Evolutionary conservation across 2,329 filamentous ascomycete species (phyloP), one percentile per base, ranked within the genome.

Genomic region (Ceratocystis papillata): DNA sequence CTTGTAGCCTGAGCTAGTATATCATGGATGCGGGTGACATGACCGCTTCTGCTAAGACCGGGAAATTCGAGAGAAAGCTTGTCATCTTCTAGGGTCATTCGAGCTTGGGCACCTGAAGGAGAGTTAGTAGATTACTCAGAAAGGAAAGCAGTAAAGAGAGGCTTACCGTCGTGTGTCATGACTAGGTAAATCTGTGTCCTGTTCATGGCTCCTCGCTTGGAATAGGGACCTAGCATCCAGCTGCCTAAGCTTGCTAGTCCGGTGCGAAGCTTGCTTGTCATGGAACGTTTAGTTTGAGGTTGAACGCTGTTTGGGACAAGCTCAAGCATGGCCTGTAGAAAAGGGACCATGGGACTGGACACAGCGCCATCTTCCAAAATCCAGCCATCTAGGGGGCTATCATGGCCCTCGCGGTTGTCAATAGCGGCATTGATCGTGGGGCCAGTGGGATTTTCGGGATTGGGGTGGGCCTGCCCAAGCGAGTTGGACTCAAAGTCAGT

Each of bases 341-440:
- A 75, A 1, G 77, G 76, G 0, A 80, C 77, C 8, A 87, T 75
- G 0, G 83, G 82, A 44, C 79, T 76, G 0, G 85, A 84, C 5
- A 87, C 77, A 1, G 81, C 79, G 0, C 85, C 84, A 69, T 88
- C 85, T 71, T 87, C 79, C 17, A 87, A 81, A 1, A 87, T 80
- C 69, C 81, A 87, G 2, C 83, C 84, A 72, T 86, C 81, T 17
- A 85, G 74, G 0, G 80, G 79, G 69, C 85, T 82, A 1, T 77
- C 73, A 33, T 79, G 76, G 0, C 76, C 79, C 28, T 76, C 73
- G 17, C 84, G 77, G 70, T 81, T 80, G 73, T 87, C 84, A 55
- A 87, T 85, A 63, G 85, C 77, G 17, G 83, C 81, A 3, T 80
- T 84, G 70, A 87, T 87, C 1, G 82, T 85, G 15, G 85, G 85